Conservation (phyloP, 2,329 filamentous ascomycete species). For the Aspergillus calidoustus region DNA sequence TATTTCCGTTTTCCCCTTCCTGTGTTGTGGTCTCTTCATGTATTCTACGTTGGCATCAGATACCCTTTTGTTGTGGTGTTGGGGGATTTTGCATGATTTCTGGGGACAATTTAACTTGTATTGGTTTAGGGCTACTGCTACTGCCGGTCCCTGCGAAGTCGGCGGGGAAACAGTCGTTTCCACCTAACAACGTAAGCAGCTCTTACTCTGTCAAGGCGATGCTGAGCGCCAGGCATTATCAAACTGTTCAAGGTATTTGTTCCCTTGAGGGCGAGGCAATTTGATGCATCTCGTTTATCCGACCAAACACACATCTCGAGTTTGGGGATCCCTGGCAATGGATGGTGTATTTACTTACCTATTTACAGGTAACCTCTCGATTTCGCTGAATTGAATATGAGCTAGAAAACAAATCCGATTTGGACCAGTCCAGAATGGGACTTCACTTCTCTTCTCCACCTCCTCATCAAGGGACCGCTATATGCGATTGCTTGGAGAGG, state of each 20-base stretch:
- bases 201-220: background rate
- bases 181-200: background rate
- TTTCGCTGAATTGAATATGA: constrained; percentile 7
- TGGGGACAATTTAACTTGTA: background rate
- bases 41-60: constrained; percentile 25
- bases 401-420: constrained; percentile 26
- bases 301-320: background rate
- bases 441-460: constrained; percentile 21
- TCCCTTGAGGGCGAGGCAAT: background rate
- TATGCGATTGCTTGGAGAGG: constrained; percentile 45
- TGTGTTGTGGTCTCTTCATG: constrained; percentile 3
- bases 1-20: constrained; percentile 7
- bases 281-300: background rate
- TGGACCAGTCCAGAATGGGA: constrained; percentile 20
- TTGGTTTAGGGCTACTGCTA: background rate
- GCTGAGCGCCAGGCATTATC: background rate
- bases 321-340: background rate
- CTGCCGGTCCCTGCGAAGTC: background rate
- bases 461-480: constrained; percentile 45
- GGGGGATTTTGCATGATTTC: background rate
- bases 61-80: constrained; percentile 24
- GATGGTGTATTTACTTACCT: background rate
- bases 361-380: background rate
- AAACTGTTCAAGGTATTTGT: background rate
- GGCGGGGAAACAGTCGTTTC: background rate